Evolutionary conservation across 1,139 yeast species (phyloP), one percentile per base, ranked within the genome.

Genomic region (Protomyces arabidopsidicola): DNA sequence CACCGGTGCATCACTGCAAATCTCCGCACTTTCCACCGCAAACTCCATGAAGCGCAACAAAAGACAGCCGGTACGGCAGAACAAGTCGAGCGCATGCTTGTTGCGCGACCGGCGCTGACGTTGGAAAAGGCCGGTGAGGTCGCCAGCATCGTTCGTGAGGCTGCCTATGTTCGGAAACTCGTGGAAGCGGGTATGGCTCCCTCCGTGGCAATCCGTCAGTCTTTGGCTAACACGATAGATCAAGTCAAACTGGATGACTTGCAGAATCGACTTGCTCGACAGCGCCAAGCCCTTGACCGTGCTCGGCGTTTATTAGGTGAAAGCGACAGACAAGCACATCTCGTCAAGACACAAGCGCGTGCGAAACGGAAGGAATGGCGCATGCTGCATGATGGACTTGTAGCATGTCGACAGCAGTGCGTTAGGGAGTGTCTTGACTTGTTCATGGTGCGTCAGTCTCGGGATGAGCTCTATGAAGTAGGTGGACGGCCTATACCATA

Each of bases 191-290:
- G 57, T 53, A 36, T 18, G n/a, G 5, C 18, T n/a, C 2, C 36
- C n/a, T 12, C 2, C 22, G 9, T 5, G 31, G 3, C 12, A 10
- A 0, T 5, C n/a, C n/a, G n/a, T n/a, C n/a, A n/a, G n/a, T n/a
- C 10, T 27, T 18, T 22, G 16, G 38, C 27, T 18, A 24, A 16
- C 14, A 16, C n/a, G 52, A n/a, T 22, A 58, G 62, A 39, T 18
- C 62, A 58, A 34, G 36, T 16, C 9, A 45, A 52, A 6, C 16
- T 58, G 22, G 62, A 58, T 12, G 62, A 52, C 39, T 20, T 58
- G 39, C 45, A 55, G 24, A 55, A 58, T 42, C 51, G 53, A 2
- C 39, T 52, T 20, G 56, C 62, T n/a, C 62, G 62, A 6, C 62
- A 56, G n/a, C 51, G 56, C 14, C 42, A 51, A 18, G 50, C 45